A percentile compares a stretch with the other conserved stretches of the same genome.
Conservation (phyloP, 306 rosid genomes). For the Hylodesmum podocarpum region DNA sequence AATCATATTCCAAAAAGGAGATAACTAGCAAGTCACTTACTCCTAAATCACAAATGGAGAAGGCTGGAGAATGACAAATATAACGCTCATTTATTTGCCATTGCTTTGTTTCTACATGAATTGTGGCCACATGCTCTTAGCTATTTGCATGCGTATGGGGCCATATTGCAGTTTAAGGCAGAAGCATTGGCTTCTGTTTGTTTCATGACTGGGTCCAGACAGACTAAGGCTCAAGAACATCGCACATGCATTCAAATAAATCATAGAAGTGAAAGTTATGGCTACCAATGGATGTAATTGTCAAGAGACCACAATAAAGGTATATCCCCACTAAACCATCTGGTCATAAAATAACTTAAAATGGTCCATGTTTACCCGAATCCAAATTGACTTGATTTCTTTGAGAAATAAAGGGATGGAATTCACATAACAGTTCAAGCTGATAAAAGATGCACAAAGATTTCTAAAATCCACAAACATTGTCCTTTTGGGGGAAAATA, state of each 20-base stretch:
- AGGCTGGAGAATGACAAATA: not conserved
- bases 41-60: slow-evolving; percentile 27
- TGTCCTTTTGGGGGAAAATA: not conserved
- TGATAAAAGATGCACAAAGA: slow-evolving; percentile 3
- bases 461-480: not conserved
- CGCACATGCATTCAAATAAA: slow-evolving; percentile 36
- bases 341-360: slow-evolving; percentile 2
- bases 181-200: slow-evolving; percentile 32
- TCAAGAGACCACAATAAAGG: slow-evolving; percentile 9
- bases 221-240: slow-evolving; percentile 33
- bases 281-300: slow-evolving; percentile 20
- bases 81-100: slow-evolving; percentile 15
- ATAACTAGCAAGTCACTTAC: slow-evolving; percentile 7
- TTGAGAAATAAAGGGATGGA: not conserved
- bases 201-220: slow-evolving; percentile 35
- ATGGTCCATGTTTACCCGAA: too few relatives aligned
- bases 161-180: slow-evolving; percentile 20
- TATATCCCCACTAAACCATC: slow-evolving; percentile 12
- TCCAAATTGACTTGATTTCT: slow-evolving; percentile 25
- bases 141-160: slow-evolving; percentile 26
- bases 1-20: slow-evolving; percentile 19
- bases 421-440: slow-evolving; percentile 19
- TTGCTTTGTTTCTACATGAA: slow-evolving; percentile 28
- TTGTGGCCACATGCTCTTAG: slow-evolving; percentile 11
- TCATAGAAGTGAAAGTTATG: slow-evolving; percentile 27